Base-by-base conservation (phyloP, 1,284 basidiomycete genomes). In the Golubevia sp. region DNA sequence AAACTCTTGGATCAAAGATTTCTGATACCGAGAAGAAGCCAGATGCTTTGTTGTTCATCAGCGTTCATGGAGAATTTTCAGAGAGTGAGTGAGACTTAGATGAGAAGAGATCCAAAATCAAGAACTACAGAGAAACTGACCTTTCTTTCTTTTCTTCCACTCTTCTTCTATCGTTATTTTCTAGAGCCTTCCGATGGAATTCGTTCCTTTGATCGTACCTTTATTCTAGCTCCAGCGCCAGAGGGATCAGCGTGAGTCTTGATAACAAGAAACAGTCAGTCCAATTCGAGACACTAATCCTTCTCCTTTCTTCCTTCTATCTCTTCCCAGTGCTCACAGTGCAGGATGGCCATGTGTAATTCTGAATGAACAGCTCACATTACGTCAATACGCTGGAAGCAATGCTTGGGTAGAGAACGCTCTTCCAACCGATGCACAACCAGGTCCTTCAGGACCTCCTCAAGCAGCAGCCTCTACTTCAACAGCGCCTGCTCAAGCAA, bases 161-260 rank as follows among this genome's bases (percentile, higher is more conserved):
- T n/a, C n/a, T n/a, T n/a, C n/a, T n/a, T 18, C 38, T 52, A 7
- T 52, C 21, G 13, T 7, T 27, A 53, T 18, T 52, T 11, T 58
- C 7, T 65, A 85, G 84, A 78, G 48, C 86, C 86, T 2, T 78
- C 79, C 24, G 77, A 85, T 49, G 94, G 93, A 7, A 86, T 94
- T 25, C 89, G 96, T 52, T 97, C 94, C 4, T 99, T 99, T 83
- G 94, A 97, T 80, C 89, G 96, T 57, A 90, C 92, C 0, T 97
- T 98, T 79, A 87, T 97, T 56, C 87, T 99, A 11, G 90, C 90
- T 1, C 91, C 92, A 20, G 90, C 93, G 2, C 85, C 89, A 27
- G 88, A 91, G 52, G 91, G 90, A 26, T 94, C 95, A 70, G 86
- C 89, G 90, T 93, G 85, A 75, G 92, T 87, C n/a, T 5, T n/a